These are phyloP conservation scores for Cordyceps fumosorosea DNA, from an alignment of 2,329 filamentous ascomycete species.

Conservation along the genomic window DNA sequence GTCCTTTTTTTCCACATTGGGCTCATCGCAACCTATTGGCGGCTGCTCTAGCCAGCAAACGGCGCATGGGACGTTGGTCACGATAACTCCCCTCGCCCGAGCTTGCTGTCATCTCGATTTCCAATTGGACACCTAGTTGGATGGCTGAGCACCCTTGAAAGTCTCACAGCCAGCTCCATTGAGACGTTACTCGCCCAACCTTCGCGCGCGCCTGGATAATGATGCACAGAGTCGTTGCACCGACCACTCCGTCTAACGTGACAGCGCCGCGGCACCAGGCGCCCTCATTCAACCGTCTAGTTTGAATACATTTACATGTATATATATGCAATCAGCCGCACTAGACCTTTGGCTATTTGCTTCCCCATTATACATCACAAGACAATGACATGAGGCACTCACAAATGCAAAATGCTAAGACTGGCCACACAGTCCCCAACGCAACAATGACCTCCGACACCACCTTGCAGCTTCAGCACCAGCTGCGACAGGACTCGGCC, in stretches of 20 bases:
- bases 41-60: neutral
- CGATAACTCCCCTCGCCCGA: neutral
- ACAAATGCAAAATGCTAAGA: neutral
- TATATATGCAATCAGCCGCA: neutral
- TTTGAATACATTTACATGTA: neutral
- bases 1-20: neutral
- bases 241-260: neutral
- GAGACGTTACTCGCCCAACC: neutral
- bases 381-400: slow-evolving; percentile 3
- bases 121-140: neutral
- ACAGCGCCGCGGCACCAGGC: neutral
- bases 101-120: neutral
- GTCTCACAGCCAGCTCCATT: neutral
- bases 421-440: neutral
- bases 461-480: neutral
- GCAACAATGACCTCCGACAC: neutral
- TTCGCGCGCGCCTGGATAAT: neutral
- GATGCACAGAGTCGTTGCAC: neutral
- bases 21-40: neutral
- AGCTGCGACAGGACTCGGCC: neutral
- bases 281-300: neutral
- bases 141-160: neutral
- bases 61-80: neutral
- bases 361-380: neutral
- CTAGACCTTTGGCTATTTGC: neutral